phyloP scores from a whole-genome alignment of 192 early-diverging fungal genomes.

The Backusella mclennaniae region DNA sequence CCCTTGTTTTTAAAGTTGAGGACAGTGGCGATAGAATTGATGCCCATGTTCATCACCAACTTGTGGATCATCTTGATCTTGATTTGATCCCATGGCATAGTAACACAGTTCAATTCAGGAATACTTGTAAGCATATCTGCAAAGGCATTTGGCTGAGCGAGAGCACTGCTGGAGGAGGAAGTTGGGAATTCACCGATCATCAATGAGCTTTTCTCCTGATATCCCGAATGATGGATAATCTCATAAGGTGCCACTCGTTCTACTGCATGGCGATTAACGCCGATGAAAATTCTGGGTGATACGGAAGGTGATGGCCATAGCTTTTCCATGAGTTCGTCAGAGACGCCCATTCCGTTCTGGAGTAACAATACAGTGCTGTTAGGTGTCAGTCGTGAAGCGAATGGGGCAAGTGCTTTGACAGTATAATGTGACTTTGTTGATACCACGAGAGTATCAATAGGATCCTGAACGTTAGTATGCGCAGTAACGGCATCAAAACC shows the following conservation, averaged over 20 bases:
- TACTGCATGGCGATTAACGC: constrained; percentile 29
- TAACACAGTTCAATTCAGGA: constrained; percentile 29
- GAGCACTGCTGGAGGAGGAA: background rate
- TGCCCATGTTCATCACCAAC: constrained; percentile 61
- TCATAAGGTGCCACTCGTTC: constrained; percentile 25
- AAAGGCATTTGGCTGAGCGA: background rate
- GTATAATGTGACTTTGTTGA: constrained; percentile 66
- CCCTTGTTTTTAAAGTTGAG: constrained; percentile 54
- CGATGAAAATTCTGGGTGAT: constrained; percentile 12
- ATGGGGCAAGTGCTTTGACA: constrained; percentile 39
- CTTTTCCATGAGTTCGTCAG: constrained; percentile 43
- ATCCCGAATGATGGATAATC: constrained; percentile 25
- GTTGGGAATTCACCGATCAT: background rate
- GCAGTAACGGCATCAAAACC: background rate
- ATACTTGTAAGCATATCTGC: constrained; percentile 2
- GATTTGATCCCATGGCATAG: constrained; percentile 48
- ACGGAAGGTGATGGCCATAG: background rate
- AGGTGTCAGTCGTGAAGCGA: constrained; percentile 39
- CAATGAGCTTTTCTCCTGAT: constrained; percentile 8
- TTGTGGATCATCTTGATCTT: constrained; percentile 50
- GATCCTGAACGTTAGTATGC: background rate
- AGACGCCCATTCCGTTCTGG: constrained; percentile 66
- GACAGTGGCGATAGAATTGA: constrained; percentile 66
- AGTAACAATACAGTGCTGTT: constrained; percentile 53
- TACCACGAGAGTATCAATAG: constrained; percentile 51